phyloP scores from a whole-genome alignment of 768 basidiomycete genomes.

The Naematelia aurantialba region DNA sequence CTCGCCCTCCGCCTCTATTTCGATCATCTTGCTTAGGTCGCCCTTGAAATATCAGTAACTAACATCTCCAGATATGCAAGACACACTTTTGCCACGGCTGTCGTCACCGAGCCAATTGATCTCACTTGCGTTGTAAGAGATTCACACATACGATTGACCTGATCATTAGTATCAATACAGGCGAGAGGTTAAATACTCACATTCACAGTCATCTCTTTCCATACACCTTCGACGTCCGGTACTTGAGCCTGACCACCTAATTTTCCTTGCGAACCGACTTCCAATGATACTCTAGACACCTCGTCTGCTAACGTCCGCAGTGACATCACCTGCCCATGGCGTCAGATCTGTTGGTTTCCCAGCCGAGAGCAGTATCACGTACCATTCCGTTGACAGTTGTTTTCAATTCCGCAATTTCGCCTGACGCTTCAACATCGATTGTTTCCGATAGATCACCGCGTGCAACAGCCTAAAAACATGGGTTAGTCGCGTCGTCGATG shows the following conservation, averaged over 20 bases:
- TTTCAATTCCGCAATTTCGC: conserved; percentile 86
- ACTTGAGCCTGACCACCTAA: conserved; percentile 89
- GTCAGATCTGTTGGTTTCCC: neutral
- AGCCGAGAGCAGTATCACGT: too few relatives aligned
- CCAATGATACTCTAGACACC: conserved; percentile 70
- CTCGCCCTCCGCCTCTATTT: conserved; percentile 86
- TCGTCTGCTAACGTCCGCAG: conserved; percentile 86
- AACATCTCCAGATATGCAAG: neutral
- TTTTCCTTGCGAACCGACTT: conserved; percentile 59
- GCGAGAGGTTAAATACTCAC: conserved; percentile 26
- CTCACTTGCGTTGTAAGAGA: conserved; percentile 54
- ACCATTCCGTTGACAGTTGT: conserved; percentile 95
- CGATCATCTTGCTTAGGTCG: conserved; percentile 61
- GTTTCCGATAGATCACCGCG: conserved; percentile 75
- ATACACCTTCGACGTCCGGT: conserved; percentile 88
- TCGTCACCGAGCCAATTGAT: conserved; percentile 52
- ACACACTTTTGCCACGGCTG: conserved; percentile 50
- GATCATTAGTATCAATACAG: conserved; percentile 15
- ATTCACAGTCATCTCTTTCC: conserved; percentile 60
- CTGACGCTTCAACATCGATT: conserved; percentile 87
- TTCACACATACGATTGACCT: conserved; percentile 53
- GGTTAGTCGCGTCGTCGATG: too few relatives aligned
- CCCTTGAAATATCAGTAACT: conserved; percentile 33
- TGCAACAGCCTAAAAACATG: conserved; percentile 63
- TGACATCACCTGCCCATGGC: conserved; percentile 57